Base-by-base conservation (phyloP, 2,329 filamentous ascomycete species). In the Colletotrichum sp. region DNA sequence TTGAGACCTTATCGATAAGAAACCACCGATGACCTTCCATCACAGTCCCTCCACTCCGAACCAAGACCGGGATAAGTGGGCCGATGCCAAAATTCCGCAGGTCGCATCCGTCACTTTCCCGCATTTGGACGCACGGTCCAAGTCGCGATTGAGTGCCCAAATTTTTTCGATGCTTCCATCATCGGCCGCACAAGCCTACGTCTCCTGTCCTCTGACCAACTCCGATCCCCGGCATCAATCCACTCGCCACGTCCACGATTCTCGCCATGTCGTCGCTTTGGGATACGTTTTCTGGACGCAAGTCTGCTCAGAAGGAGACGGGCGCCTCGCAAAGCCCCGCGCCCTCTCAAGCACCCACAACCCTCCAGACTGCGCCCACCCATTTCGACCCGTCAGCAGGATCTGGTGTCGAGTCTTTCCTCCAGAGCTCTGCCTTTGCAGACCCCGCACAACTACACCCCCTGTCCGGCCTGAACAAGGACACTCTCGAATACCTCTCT, bases 391-490 rank as follows among this genome's bases (percentile, higher is more conserved):
- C 95, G 57, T 89, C 92, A 80, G 90, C 93, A 81, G 92, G 92
- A 70, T 93, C 94, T 85, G 96, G 96, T 86, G 94, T 97, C 81
- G 94, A 95, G 82, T 94, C 95, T 72, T 98, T 99, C 87, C 92
- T 99, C 76, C 93, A 92, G 82, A 91, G 89, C 81, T 93, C 94
- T 75, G 86, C 93, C 72, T 93, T 97, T 81, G 92, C 96, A 85
- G 97, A 99, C 86, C 95, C 96, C 12, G 93, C 96, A 78, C 91
- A 94, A 85, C 90, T 99, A 81, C 97, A 99, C 85, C 97, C 98
- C 62, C 93, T 99, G 72, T 96, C 97, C 71, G 97, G 97, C 80
- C 89, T 99, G 78, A 96, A 98, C 88, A 93, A 95, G 88, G 95
- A 98, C 81, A 95, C 95, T 1, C 93, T 99, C 82, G 97, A 99